Evolutionary conservation across 2,329 filamentous ascomycete genomes (phyloP).

Genomic region (Cladosporium cucumerinum): DNA sequence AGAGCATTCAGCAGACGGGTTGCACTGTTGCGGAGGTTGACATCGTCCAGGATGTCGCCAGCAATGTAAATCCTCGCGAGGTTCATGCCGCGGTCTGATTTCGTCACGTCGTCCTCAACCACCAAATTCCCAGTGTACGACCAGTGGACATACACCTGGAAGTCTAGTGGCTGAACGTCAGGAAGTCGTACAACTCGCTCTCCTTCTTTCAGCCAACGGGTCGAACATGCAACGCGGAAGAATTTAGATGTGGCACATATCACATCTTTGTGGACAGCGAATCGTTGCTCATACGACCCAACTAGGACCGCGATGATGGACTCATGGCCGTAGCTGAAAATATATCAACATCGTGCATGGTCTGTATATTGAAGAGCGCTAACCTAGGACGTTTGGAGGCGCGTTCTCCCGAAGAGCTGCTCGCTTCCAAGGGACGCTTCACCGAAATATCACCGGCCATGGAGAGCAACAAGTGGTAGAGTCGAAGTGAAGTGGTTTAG

Average conservation of each 20-base stretch:
- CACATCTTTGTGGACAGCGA: constrained; percentile 18
- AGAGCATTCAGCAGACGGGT: background rate
- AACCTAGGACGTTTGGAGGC: background rate
- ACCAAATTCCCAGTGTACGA: constrained; percentile 1
- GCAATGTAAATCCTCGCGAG: background rate
- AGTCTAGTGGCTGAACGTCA: constrained; percentile 7
- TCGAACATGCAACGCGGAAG: constrained; percentile 18
- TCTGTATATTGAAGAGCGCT: background rate
- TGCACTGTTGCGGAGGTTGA: background rate
- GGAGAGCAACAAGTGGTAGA: background rate
- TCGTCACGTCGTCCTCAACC: background rate
- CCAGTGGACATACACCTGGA: constrained; percentile 20
- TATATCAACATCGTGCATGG: background rate
- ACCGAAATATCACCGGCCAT: background rate
- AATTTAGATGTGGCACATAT: constrained; percentile 18
- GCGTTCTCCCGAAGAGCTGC: background rate
- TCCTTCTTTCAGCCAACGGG: constrained; percentile 15
- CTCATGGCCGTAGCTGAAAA: background rate
- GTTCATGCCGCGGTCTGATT: background rate
- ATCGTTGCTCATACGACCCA: constrained; percentile 8
- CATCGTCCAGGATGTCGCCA: background rate
- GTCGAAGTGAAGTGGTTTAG: background rate
- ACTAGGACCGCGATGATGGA: constrained; percentile 15
- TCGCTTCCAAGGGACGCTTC: background rate
- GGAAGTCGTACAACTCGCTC: constrained; percentile 19